Evolutionary conservation across 352 stramenopile species (phyloP).

Genomic region (Pythium aphanidermatum): DNA sequence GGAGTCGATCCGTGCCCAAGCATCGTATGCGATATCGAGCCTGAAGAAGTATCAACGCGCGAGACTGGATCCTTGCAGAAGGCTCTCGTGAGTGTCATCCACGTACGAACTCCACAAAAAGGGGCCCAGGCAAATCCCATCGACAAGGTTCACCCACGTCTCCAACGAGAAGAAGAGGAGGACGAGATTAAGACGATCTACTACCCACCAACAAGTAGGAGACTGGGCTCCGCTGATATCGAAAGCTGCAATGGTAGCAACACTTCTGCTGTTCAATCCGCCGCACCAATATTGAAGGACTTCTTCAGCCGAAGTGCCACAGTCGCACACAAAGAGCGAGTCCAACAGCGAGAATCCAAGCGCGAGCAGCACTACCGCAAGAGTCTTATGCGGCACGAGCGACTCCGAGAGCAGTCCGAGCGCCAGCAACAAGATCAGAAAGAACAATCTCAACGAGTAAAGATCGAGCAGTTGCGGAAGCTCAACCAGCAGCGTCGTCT

Average conservation of each 20-base stretch:
- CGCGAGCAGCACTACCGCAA: slow-evolving; percentile 36
- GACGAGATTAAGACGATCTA: no score
- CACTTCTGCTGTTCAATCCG: slow-evolving; percentile 13
- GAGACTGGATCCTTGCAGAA: no score
- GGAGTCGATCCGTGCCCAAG: slow-evolving; percentile 23
- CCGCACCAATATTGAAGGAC: slow-evolving; percentile 47
- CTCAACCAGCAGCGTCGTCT: slow-evolving; percentile 30
- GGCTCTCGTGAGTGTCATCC: slow-evolving; percentile 11
- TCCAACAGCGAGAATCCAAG: slow-evolving; percentile 29
- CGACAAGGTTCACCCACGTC: slow-evolving; percentile 7
- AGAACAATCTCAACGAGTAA: slow-evolving; percentile 17
- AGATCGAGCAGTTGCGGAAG: slow-evolving; percentile 34
- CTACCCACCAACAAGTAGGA: no score
- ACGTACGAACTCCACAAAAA: slow-evolving; percentile 1
- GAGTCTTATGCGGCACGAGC: slow-evolving; percentile 39
- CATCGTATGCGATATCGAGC: slow-evolving; percentile 29
- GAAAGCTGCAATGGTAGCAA: not conserved
- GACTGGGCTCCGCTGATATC: no score
- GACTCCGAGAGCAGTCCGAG: slow-evolving; percentile 29
- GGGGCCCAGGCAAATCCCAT: not conserved
- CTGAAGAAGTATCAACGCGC: no score
- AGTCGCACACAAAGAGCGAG: slow-evolving; percentile 29
- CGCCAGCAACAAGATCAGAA: slow-evolving; percentile 16
- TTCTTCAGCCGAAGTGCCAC: slow-evolving; percentile 49
- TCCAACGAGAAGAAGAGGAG: no score